phyloP scores from a whole-genome alignment of 2,329 filamentous ascomycete species.

The Penicillium sp. region DNA sequence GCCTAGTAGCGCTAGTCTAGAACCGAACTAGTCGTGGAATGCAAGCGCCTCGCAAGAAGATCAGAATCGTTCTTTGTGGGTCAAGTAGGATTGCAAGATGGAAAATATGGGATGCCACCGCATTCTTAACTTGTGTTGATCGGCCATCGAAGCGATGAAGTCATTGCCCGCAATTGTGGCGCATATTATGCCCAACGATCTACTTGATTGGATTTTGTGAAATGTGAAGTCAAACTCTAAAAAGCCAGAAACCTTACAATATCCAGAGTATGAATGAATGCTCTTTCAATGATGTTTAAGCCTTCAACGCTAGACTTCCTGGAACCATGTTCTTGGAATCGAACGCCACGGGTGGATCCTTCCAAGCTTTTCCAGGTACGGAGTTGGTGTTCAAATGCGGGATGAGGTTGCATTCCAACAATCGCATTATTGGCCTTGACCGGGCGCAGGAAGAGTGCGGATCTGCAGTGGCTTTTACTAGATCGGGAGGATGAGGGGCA shows the following conservation, averaged over 20 bases:
- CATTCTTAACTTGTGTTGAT: conserved; percentile 10
- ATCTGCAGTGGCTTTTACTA: not conserved
- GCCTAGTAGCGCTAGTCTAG: conserved; percentile 12
- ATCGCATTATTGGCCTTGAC: not conserved
- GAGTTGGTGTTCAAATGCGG: not conserved
- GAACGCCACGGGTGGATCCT: conserved; percentile 2
- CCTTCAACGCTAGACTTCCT: not conserved
- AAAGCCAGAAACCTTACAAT: not conserved
- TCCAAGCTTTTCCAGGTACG: not conserved
- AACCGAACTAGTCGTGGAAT: conserved; percentile 10
- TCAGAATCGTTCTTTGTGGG: conserved; percentile 1
- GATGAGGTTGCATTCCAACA: conserved; percentile 3
- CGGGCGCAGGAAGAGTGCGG: not conserved
- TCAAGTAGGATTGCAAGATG: conserved; percentile 4
- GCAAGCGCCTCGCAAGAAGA: not conserved
- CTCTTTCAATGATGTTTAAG: not conserved
- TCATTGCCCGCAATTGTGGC: conserved; percentile 10
- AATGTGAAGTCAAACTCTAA: not conserved
- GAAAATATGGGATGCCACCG: not conserved
- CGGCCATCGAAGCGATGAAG: conserved; percentile 9
- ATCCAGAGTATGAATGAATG: not conserved
- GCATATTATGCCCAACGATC: not conserved
- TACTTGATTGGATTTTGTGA: not conserved
- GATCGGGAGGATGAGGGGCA: not conserved
- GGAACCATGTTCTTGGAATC: not conserved